Evolutionary conservation across 208 protist genomes (phyloP), one percentile per base, ranked within the genome.

Genomic region (Leishmania amazonensis): DNA sequence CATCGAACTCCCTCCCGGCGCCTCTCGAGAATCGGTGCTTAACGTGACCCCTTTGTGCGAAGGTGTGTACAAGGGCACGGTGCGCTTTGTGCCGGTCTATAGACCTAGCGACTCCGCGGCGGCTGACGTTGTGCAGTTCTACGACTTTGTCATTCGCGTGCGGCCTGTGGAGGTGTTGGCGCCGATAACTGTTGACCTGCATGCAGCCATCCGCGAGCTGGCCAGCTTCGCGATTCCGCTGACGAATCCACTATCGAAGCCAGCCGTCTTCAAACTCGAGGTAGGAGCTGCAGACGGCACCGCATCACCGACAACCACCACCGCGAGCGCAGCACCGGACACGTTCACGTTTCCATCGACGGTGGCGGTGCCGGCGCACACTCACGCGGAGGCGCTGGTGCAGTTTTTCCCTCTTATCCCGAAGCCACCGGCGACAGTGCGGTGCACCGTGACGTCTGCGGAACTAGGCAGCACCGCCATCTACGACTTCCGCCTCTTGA

Each of bases 331-430:
- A 11, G 71, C 60, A 9, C 11, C 76, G n/a, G 87, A 88, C 17
- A 89, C 83, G 19, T 75, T 99, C 38, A 89, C 84, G 62, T 84
- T 96, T 45, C 92, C 97, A 2, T 24, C 88, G 1, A 80, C 78
- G 17, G 62, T 95, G n/a, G 85, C 83, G n/a, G 88, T 98, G 53
- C 86, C 88, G 49, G 81, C 89, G 19, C 95, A 92, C 85, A 91
- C 88, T 65, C 81, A 87, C 17, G 85, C 73, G 28, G 90, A 94
- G 68, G 71, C 95, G 53, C 83, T 82, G 13, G 82, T 99, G 65
- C 78, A 92, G 70, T 99, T 98, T 87, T 91, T 99, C n/a, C 97
- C 98, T 17, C 90, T 99, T 31, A 40, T 98, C 6, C 78, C 89
- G 60, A 88, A 89, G 68, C 81, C 89, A 40, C 94, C 97, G 53